phyloP scores from a whole-genome alignment of 139 green algal species.

The Coelastrella sp. region DNA sequence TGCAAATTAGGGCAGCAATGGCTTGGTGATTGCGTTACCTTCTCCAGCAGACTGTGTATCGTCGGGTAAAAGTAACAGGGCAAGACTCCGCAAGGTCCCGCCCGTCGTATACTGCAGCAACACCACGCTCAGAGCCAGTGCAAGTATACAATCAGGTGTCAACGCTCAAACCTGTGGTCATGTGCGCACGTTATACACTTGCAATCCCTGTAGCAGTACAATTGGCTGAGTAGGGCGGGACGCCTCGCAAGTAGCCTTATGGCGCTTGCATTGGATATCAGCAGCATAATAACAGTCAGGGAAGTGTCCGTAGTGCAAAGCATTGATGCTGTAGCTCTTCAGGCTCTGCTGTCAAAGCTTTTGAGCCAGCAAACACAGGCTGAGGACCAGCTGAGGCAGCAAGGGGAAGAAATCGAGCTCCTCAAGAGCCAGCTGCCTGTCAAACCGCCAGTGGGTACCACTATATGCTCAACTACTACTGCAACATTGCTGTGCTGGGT shows the following conservation, averaged over 20 bases:
- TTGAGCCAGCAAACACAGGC: neutral
- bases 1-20: too few species aligned
- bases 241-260: neutral
- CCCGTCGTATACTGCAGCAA: too few species aligned
- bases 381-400: neutral
- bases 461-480: too few species aligned
- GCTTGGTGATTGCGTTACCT: too few species aligned
- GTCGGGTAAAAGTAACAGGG: too few species aligned
- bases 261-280: neutral
- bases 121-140: too few species aligned
- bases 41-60: too few species aligned
- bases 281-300: neutral
- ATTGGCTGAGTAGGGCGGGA: neutral
- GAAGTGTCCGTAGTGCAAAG: constrained; percentile 8
- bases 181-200: neutral
- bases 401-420: neutral
- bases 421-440: neutral
- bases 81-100: too few species aligned
- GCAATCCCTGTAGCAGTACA: neutral
- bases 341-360: neutral
- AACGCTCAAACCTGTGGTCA: too few species aligned
- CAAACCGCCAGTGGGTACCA: neutral
- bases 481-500: too few species aligned
- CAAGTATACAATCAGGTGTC: too few species aligned
- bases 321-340: neutral